Percentiles rank a stretch among this genome's conserved stretches.
Evolutionary conservation across 495 filamentous ascomycete species (phyloP).

Genomic region (Aspergillus bridgeri): DNA sequence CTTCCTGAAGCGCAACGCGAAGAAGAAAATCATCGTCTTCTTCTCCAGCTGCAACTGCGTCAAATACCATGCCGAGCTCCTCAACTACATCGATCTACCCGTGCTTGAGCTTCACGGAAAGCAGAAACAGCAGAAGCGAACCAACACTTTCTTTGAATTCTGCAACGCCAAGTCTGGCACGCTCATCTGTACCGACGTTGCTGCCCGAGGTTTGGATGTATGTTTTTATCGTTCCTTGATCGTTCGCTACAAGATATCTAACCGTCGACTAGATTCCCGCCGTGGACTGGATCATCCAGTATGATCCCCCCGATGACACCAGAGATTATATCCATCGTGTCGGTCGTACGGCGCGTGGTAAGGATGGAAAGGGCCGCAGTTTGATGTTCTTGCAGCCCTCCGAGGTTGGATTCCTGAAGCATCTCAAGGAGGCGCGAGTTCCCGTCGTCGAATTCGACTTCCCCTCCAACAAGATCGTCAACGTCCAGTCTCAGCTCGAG

Average conservation of each 20-base stretch:
- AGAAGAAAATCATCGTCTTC: constrained; percentile 98
- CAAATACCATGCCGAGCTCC: constrained; percentile 88
- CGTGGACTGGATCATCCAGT: constrained; percentile 95
- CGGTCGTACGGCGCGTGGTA: constrained; percentile 87
- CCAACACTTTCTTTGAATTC: constrained; percentile 98
- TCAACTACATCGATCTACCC: constrained; percentile 94
- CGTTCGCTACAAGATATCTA: constrained; percentile 9
- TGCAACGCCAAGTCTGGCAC: constrained; percentile 89
- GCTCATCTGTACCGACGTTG: constrained; percentile 94
- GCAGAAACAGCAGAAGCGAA: constrained; percentile 96
- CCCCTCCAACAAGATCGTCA: constrained; percentile 83
- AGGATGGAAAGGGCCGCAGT: constrained; percentile 75
- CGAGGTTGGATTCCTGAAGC: constrained; percentile 87
- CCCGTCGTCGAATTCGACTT: constrained; percentile 97
- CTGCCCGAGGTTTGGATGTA: constrained; percentile 86
- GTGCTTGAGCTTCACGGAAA: constrained; percentile 79
- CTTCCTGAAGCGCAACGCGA: constrained; percentile 84
- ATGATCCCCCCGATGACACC: constrained; percentile 89
- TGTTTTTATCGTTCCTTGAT: constrained; percentile 22
- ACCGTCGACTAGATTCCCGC: constrained; percentile 62
- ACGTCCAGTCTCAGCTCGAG: constrained; percentile 94
- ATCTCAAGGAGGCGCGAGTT: constrained; percentile 87
- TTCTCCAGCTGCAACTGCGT: constrained; percentile 91
- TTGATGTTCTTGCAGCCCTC: constrained; percentile 90
- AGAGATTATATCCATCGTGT: constrained; percentile 96